Base-by-base conservation (phyloP, 495 filamentous ascomycete species). In the Podospora didyma region DNA sequence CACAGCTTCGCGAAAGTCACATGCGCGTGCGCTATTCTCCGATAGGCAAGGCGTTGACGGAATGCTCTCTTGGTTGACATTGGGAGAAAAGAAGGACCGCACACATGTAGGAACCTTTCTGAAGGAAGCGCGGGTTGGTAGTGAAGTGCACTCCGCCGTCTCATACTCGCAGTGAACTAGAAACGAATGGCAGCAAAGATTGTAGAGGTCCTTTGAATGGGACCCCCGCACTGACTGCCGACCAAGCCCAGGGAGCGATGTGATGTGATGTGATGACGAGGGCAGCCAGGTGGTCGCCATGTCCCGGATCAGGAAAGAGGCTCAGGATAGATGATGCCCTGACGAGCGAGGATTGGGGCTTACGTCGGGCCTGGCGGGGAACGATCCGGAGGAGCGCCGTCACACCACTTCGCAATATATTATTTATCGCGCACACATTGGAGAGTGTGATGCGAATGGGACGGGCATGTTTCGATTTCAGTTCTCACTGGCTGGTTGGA, bases 401-500 rank as follows among this genome's bases (percentile, higher is more conserved):
- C 39, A 42, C 39, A 42, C 39, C 39, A 42, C 39, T 12, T 42
- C 39, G 54, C 35, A 46, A 57, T 39, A 37, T 22, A 46, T 12
- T 35, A 20, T 9, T 41, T 31, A 31, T 26, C 28, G 53, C 39
- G 45, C 12, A 34, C 19, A 11, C 14, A 24, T n/a, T 26, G 34
- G 17, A 12, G 20, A 23, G n/a, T 17, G 49, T 20, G 11, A 20
- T 51, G 50, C 41, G 45, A 39, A 17, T 42, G 17, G 37, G 49
- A 42, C 34, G 50, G 37, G 17, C 37, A 54, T 54, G 60, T 56
- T 58, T 55, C 60, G 45, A 55, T 52, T 46, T 21, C 39, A 23
- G 23, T 51, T 26, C 51, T 44, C 51, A 53, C 45, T 50, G 55
- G 51, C 28, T 50, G 44, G 60, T 56, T 51, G 49, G 60, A 62